Conservation (phyloP, 2,329 filamentous ascomycete genomes). For the Pseudogymnoascus sp. region DNA sequence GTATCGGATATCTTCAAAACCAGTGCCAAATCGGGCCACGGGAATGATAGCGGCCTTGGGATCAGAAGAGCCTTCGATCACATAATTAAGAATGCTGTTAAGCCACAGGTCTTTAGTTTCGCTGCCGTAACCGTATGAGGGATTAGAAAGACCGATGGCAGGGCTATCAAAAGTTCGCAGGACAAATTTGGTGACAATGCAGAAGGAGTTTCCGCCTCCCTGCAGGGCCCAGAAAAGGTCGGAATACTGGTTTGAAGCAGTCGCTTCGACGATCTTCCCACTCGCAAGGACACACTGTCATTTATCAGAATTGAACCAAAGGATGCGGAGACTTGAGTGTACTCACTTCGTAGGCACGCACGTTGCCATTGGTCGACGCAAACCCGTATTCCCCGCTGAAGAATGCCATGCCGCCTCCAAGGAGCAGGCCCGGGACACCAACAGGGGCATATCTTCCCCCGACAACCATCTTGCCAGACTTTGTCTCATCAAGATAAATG, state of each 20-base stretch:
- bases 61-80: conserved; percentile 9
- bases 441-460: conserved; percentile 10
- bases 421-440: conserved; percentile 11
- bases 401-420: conserved; percentile 18
- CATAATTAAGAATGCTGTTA: conserved; percentile 13
- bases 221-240: conserved; percentile 32
- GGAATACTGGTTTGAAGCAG: conserved; percentile 13
- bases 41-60: conserved; percentile 15
- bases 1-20: conserved; percentile 9
- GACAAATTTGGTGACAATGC: conserved; percentile 28
- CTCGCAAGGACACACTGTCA: neutral
- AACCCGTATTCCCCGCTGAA: conserved; percentile 28
- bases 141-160: conserved; percentile 8
- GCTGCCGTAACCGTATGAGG: conserved; percentile 9
- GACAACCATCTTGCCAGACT: conserved; percentile 7
- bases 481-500: conserved; percentile 2
- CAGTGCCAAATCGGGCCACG: conserved; percentile 8
- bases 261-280: conserved; percentile 23
- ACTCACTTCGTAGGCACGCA: neutral
- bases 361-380: conserved; percentile 24
- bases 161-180: conserved; percentile 10
- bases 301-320: neutral
- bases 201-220: conserved; percentile 29
- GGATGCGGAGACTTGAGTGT: neutral
- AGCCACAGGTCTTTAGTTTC: conserved; percentile 12